Conservation (phyloP, 2,329 filamentous ascomycete genomes). For the Pyrenophora graminea region DNA sequence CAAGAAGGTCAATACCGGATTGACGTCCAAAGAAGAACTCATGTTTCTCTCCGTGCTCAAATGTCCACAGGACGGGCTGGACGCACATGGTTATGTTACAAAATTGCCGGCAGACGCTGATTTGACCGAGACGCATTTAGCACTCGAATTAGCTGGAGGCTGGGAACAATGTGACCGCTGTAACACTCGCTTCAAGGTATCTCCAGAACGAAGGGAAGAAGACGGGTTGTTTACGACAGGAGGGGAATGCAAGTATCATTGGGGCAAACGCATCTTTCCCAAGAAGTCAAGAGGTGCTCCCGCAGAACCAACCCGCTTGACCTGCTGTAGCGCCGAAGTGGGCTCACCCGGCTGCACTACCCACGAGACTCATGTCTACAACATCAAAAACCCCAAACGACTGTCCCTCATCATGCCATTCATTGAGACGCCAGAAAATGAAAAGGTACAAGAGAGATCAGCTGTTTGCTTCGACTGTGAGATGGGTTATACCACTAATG, state of each 20-base stretch:
- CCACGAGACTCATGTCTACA: conserved; percentile 80
- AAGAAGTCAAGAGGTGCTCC: conserved; percentile 59
- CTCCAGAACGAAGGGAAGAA: conserved; percentile 77
- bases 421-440: conserved; percentile 72
- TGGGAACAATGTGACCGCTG: conserved; percentile 93
- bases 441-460: conserved; percentile 46
- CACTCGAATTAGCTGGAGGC: conserved; percentile 68
- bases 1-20: conserved; percentile 68
- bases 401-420: conserved; percentile 82
- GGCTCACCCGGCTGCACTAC: conserved; percentile 80
- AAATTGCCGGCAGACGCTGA: conserved; percentile 67
- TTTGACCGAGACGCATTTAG: conserved; percentile 67
- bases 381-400: conserved; percentile 73
- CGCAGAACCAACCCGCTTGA: conserved; percentile 63
- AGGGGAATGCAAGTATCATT: conserved; percentile 80
- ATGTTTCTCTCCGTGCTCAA: conserved; percentile 54
- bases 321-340: conserved; percentile 77
- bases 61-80: conserved; percentile 67
- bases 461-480: conserved; percentile 93
- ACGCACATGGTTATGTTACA: conserved; percentile 75
- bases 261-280: conserved; percentile 66
- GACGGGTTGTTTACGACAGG: conserved; percentile 77
- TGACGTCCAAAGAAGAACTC: conserved; percentile 68
- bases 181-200: conserved; percentile 83
- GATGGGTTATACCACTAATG: conserved; percentile 91